Conservation (phyloP, 352 stramenopile species). For the Pythium periplocum region DNA sequence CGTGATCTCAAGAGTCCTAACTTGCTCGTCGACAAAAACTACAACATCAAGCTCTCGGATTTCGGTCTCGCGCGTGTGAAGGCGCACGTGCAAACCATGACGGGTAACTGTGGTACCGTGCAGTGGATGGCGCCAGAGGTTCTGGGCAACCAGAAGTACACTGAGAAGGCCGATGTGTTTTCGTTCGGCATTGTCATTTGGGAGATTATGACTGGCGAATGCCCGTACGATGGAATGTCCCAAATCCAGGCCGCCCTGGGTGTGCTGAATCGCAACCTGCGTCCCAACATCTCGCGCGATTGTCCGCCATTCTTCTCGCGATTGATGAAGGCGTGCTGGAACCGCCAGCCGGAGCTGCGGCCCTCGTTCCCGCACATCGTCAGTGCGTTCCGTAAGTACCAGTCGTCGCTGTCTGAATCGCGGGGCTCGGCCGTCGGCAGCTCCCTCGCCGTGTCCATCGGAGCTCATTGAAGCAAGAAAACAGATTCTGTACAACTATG, state of each 20-base stretch:
- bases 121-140: slow-evolving; percentile 75
- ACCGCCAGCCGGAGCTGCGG: slow-evolving; percentile 59
- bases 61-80: slow-evolving; percentile 82
- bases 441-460: slow-evolving; percentile 6
- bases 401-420: slow-evolving; percentile 6
- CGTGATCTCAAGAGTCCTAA: slow-evolving; percentile 84
- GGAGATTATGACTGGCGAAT: slow-evolving; percentile 85
- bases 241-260: slow-evolving; percentile 72
- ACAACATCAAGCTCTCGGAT: slow-evolving; percentile 82
- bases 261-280: slow-evolving; percentile 66
- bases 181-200: slow-evolving; percentile 89
- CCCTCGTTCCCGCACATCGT: slow-evolving; percentile 67
- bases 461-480: neutral
- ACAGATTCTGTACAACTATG: neutral
- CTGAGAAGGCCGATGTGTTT: slow-evolving; percentile 88
- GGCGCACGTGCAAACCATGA: slow-evolving; percentile 82
- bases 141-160: slow-evolving; percentile 85
- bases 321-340: slow-evolving; percentile 74
- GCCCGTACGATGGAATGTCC: slow-evolving; percentile 85
- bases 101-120: slow-evolving; percentile 75
- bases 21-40: slow-evolving; percentile 78
- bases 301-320: slow-evolving; percentile 64
- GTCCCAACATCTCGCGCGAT: slow-evolving; percentile 54
- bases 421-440: slow-evolving; percentile 1
- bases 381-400: slow-evolving; percentile 44